Evolutionary conservation across 2,329 filamentous ascomycete species (phyloP).

Genomic region (Fusarium penzigii): DNA sequence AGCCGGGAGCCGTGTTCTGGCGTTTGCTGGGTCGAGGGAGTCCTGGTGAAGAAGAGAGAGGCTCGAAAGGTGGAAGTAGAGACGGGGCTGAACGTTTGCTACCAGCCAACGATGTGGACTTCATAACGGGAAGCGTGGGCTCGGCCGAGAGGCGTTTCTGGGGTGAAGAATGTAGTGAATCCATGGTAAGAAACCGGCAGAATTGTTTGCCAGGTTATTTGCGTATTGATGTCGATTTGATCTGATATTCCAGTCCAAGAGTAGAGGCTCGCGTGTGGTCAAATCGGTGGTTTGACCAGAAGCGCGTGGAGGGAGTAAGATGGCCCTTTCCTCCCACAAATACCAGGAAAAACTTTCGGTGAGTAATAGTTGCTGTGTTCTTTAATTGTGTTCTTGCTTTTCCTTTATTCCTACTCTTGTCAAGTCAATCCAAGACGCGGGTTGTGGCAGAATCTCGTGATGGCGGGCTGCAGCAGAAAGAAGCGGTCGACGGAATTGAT

Average conservation of each 20-base stretch:
- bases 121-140: conserved; percentile 36
- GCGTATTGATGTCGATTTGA: conserved; percentile 1
- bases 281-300: conserved; percentile 5
- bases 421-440: neutral
- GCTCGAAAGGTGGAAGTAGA: conserved; percentile 78
- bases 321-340: neutral
- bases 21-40: conserved; percentile 71
- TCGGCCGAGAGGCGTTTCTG: conserved; percentile 31
- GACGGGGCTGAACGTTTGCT: conserved; percentile 65
- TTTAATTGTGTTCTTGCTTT: conserved; percentile 2
- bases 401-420: neutral
- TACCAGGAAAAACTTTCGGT: neutral
- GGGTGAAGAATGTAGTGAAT: conserved; percentile 39
- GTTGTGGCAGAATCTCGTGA: neutral
- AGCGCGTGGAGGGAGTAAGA: conserved; percentile 8
- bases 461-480: neutral
- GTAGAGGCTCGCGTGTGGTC: conserved; percentile 10
- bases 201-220: neutral
- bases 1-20: conserved; percentile 47
- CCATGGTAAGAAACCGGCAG: conserved; percentile 29
- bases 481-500: neutral
- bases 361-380: neutral
- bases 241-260: neutral
- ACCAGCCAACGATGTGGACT: conserved; percentile 38
- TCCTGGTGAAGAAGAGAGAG: conserved; percentile 73